phyloP scores from a whole-genome alignment of 2,329 filamentous ascomycete genomes.

The Aspergillus sp. region DNA sequence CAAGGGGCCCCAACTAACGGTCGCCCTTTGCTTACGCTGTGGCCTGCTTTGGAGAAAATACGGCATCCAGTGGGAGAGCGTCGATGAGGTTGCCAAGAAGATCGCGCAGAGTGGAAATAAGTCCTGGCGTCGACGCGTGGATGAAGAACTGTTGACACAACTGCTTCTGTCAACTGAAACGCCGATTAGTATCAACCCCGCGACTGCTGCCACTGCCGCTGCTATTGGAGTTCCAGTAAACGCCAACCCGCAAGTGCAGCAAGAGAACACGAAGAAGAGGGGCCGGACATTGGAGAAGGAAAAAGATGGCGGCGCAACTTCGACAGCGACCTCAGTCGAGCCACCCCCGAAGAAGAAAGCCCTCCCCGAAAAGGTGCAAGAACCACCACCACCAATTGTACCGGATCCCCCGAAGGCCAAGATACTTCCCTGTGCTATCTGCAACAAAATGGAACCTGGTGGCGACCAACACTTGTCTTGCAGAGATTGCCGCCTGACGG shows the following conservation, averaged over 20 bases:
- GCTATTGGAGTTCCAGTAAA: slow-evolving; percentile 42
- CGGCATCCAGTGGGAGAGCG: slow-evolving; percentile 90
- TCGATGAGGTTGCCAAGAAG: slow-evolving; percentile 88
- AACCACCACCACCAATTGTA: slow-evolving; percentile 56
- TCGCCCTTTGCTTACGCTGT: slow-evolving; percentile 85
- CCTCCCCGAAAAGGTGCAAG: slow-evolving; percentile 53
- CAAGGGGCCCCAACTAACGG: slow-evolving; percentile 69
- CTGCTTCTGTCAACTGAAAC: slow-evolving; percentile 45
- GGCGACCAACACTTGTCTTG: slow-evolving; percentile 75
- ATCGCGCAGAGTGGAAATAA: slow-evolving; percentile 74
- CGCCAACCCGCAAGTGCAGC: slow-evolving; percentile 29
- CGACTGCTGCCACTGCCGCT: slow-evolving; percentile 43
- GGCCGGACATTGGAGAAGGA: slow-evolving; percentile 46
- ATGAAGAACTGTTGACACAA: slow-evolving; percentile 71
- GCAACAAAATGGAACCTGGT: slow-evolving; percentile 67
- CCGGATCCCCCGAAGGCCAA: slow-evolving; percentile 78
- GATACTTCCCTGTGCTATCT: slow-evolving; percentile 80
- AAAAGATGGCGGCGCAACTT: slow-evolving; percentile 49
- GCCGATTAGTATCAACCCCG: slow-evolving; percentile 42
- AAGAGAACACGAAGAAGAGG: slow-evolving; percentile 61
- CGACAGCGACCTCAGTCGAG: slow-evolving; percentile 43
- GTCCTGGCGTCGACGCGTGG: slow-evolving; percentile 82
- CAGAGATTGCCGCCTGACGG: slow-evolving; percentile 82
- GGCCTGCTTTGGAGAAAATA: slow-evolving; percentile 94
- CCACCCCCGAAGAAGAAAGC: slow-evolving; percentile 62